Percentiles rank a stretch among this genome's conserved stretches.
Evolutionary conservation across 1,284 basidiomycete genomes (phyloP).

Genomic region (Melampsora americana): DNA sequence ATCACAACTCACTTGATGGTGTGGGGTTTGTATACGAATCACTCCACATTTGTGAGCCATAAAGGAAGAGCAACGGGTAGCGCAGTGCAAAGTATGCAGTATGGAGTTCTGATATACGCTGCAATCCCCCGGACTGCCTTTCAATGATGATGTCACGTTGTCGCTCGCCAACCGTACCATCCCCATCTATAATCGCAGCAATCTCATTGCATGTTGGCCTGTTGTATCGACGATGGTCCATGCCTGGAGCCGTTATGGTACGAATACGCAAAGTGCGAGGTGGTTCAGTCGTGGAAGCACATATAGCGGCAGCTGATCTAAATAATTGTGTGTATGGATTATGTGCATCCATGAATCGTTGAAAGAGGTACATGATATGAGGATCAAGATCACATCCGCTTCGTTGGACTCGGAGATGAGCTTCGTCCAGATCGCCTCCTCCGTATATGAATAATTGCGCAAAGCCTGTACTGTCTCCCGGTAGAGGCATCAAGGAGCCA

Average conservation of each 20-base stretch:
- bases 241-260: not conserved
- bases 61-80: conserved; percentile 17
- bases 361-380: not conserved
- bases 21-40: not conserved
- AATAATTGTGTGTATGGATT: conserved; percentile 11
- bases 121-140: not conserved
- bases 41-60: not conserved
- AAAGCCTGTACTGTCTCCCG: not conserved
- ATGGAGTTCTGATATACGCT: conserved; percentile 6
- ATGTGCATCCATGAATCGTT: not conserved
- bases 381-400: not conserved
- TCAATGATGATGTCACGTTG: conserved; percentile 8
- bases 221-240: not conserved
- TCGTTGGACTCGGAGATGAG: not conserved
- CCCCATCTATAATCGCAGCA: not conserved
- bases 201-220: not conserved
- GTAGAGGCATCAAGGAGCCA: too few species aligned
- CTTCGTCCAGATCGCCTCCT: not conserved
- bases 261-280: too few species aligned
- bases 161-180: not conserved
- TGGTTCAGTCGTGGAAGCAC: not conserved
- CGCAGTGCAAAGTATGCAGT: not conserved
- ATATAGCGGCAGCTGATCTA: not conserved
- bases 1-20: not conserved
- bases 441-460: conserved; percentile 17